Base-by-base conservation (phyloP, 2,329 filamentous ascomycete genomes). In the Alternaria dauci region DNA sequence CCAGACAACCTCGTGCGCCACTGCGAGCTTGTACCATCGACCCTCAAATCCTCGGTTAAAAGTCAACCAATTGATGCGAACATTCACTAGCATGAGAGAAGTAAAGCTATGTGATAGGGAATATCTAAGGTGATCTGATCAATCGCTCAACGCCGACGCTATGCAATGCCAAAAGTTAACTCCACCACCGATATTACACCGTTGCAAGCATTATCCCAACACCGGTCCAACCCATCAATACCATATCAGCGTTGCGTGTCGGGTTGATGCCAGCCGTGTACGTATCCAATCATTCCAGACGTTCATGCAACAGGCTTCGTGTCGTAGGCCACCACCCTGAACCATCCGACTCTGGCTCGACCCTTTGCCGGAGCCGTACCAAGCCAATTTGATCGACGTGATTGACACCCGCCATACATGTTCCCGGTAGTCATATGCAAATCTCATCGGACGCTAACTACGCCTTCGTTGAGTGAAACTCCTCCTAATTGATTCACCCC, bases 401-500 rank as follows among this genome's bases (percentile, higher is more conserved):
- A 46, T 43, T 44, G 18, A 44, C 57, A 53, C 25, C 41, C 50
- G 47, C 51, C 56, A 57, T 59, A 43, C 58, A 43, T 52, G 55
- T 60, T 51, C 51, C 50, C 51, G 36, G 44, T 55, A 42, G n/a
- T 28, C 54, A 38, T 47, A 14, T 25, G 51, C 32, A 50, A 20
- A 53, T 52, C 38, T 32, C 41, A 44, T 26, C 51, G 28, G 26
- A 38, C 14, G 26, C 57, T 56, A 69, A 30, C 69, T 67, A 25
- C 73, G 68, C 52, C 86, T 82, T 71, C 83, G 84, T 71, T 83
- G 86, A 54, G 93, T 97, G 69, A 95, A 93, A 80, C 93, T 96
- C 63, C 93, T 86, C 65, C 93, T 86, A 66, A 97, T 93, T 82
- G 92, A 96, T 80, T 96, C 92, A 52, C 94, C 92, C 94, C 94